Conservation (phyloP, 2,329 filamentous ascomycete genomes). For the Aaosphaeria pasadenensis region DNA sequence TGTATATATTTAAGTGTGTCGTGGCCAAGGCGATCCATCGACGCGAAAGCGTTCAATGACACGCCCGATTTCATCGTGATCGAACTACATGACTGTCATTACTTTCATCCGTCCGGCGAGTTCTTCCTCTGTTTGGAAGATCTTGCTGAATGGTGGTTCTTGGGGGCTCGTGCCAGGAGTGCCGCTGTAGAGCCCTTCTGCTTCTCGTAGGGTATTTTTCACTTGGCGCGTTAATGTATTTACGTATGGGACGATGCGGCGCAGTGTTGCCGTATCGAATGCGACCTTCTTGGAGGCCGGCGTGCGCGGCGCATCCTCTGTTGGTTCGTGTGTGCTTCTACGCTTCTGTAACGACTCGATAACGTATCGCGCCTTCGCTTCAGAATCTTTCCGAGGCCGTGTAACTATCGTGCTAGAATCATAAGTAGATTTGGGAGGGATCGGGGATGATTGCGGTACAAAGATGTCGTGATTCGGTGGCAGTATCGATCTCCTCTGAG, state of each 20-base stretch:
- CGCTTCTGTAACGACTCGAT: slow-evolving; percentile 59
- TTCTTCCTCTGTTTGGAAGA: slow-evolving; percentile 32
- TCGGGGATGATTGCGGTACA: slow-evolving; percentile 30
- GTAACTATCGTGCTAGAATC: slow-evolving; percentile 24
- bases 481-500: slow-evolving; percentile 34
- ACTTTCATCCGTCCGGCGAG: slow-evolving; percentile 37
- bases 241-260: slow-evolving; percentile 58
- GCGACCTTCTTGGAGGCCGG: slow-evolving; percentile 55
- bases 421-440: slow-evolving; percentile 22
- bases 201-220: slow-evolving; percentile 46
- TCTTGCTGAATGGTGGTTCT: slow-evolving; percentile 35
- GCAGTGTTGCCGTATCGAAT: slow-evolving; percentile 63
- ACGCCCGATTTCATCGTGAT: neutral
- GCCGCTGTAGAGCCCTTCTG: slow-evolving; percentile 44
- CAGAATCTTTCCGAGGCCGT: slow-evolving; percentile 54
- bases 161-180: slow-evolving; percentile 39
- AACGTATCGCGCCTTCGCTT: slow-evolving; percentile 59
- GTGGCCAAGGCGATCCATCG: too few species aligned
- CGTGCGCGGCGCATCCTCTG: slow-evolving; percentile 20
- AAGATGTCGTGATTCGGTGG: slow-evolving; percentile 36
- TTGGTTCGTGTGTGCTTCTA: slow-evolving; percentile 32
- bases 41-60: too few species aligned
- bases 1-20: slow-evolving; percentile 7
- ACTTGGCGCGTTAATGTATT: slow-evolving; percentile 47
- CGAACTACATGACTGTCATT: slow-evolving; percentile 40